Percentiles rank a stretch among this genome's conserved stretches.
phyloP scores from a whole-genome alignment of 140 eudicot genomes.

The Anethum foeniculum region DNA sequence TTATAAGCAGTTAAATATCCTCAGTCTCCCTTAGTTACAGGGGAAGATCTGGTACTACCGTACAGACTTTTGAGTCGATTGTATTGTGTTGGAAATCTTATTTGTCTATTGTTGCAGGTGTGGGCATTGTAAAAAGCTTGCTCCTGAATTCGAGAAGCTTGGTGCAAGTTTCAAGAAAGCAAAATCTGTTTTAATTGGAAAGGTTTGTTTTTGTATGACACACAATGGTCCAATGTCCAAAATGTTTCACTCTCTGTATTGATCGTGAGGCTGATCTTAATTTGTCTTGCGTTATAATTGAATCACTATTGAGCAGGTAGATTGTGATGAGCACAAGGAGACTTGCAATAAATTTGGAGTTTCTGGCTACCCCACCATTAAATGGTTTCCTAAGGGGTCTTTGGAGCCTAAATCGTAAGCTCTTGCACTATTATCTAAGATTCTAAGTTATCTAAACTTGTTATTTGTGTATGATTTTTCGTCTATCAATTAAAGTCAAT shows the following conservation, averaged over 20 bases:
- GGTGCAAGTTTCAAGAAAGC: slow-evolving; percentile 84
- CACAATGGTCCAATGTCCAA: not conserved
- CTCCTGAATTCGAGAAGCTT: slow-evolving; percentile 88
- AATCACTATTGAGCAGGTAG: slow-evolving; percentile 46
- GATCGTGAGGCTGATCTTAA: not conserved
- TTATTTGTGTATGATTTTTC: not conserved
- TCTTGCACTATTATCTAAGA: not conserved
- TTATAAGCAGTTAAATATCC: not conserved
- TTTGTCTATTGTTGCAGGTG: slow-evolving; percentile 51
- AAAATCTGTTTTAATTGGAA: slow-evolving; percentile 83
- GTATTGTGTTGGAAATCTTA: not conserved
- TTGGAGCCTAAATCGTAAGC: slow-evolving; percentile 94
- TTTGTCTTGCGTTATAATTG: not conserved
- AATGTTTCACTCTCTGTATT: not conserved
- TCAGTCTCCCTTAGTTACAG: not conserved
- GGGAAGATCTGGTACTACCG: not conserved
- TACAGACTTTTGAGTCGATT: not conserved
- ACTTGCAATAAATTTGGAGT: slow-evolving; percentile 79
- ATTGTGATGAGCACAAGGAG: slow-evolving; percentile 84
- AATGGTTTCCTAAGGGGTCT: slow-evolving; percentile 99
- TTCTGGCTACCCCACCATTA: slow-evolving; percentile 90
- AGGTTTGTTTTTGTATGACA: slow-evolving; percentile 40
- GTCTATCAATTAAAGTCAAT: not conserved
- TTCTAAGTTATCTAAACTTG: not conserved
- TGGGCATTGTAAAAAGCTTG: slow-evolving; percentile 97